Conservation (phyloP, 169 alveolate species). For the Amoebophrya sp. region DNA sequence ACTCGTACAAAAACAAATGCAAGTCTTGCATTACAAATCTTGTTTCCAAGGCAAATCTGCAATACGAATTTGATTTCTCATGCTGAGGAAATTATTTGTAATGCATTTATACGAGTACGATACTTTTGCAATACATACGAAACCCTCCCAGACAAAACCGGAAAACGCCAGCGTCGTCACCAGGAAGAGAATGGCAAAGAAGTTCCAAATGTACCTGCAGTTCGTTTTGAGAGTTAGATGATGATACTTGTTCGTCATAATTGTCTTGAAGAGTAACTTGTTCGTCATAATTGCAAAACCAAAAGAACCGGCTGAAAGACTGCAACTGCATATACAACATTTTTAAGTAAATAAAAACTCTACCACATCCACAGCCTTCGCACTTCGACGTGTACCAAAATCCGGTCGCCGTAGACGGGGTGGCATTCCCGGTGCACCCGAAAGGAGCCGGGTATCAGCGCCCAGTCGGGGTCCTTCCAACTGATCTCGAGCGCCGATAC, state of each 20-base stretch:
- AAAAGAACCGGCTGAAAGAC: too few relatives aligned
- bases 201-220: neutral
- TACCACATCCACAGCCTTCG: neutral
- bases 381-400: neutral
- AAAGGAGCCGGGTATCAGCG: neutral
- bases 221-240: neutral
- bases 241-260: too few relatives aligned
- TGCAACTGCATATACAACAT: too few relatives aligned
- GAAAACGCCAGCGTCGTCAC: slow-evolving; percentile 10
- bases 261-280: too few relatives aligned
- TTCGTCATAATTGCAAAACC: too few relatives aligned
- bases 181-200: neutral
- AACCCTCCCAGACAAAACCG: neutral
- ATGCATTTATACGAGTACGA: too few relatives aligned
- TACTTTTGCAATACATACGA: too few relatives aligned
- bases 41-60: too few relatives aligned
- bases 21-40: too few relatives aligned
- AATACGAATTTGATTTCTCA: too few relatives aligned
- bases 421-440: neutral
- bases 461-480: slow-evolving; percentile 16
- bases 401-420: neutral
- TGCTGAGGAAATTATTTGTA: too few relatives aligned
- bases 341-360: neutral
- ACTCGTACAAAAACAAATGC: too few relatives aligned
- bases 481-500: neutral